phyloP scores from a whole-genome alignment of 768 basidiomycete genomes.

The Fomitopsis pulvina region DNA sequence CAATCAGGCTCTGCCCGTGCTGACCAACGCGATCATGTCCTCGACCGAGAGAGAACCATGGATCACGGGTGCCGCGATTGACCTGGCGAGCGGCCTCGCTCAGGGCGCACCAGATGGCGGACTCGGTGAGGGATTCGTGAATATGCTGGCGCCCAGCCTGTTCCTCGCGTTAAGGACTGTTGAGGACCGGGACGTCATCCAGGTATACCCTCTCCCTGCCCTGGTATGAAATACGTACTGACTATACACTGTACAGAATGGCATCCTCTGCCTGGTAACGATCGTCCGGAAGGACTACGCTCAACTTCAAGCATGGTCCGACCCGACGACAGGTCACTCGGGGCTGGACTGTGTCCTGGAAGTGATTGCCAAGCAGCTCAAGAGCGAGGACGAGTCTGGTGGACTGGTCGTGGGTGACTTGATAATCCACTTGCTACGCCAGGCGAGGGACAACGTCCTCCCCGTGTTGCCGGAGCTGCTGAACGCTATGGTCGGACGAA shows the following conservation, averaged over 20 bases:
- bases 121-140: constrained; percentile 79
- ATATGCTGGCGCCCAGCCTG: constrained; percentile 63
- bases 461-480: constrained; percentile 86
- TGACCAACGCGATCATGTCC: constrained; percentile 58
- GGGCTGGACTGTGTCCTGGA: constrained; percentile 73
- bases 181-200: constrained; percentile 83
- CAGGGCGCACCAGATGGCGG: constrained; percentile 55
- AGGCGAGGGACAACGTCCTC: constrained; percentile 71
- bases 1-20: constrained; percentile 61
- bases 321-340: constrained; percentile 49
- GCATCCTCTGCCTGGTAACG: constrained; percentile 72
- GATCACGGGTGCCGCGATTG: constrained; percentile 75
- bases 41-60: constrained; percentile 62
- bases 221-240: neutral
- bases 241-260: constrained; percentile 45
- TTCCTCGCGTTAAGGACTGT: constrained; percentile 62
- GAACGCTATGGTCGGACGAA: constrained; percentile 74
- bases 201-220: constrained; percentile 34
- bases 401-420: constrained; percentile 93
- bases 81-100: constrained; percentile 69
- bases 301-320: constrained; percentile 75
- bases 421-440: constrained; percentile 86
- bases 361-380: constrained; percentile 72
- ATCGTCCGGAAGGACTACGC: constrained; percentile 82
- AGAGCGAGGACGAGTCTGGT: constrained; percentile 81